A percentile compares a stretch with the other conserved stretches of the same genome.
phyloP scores from a whole-genome alignment of 192 early-diverging fungal species.

The Cetraspora pellucida region DNA sequence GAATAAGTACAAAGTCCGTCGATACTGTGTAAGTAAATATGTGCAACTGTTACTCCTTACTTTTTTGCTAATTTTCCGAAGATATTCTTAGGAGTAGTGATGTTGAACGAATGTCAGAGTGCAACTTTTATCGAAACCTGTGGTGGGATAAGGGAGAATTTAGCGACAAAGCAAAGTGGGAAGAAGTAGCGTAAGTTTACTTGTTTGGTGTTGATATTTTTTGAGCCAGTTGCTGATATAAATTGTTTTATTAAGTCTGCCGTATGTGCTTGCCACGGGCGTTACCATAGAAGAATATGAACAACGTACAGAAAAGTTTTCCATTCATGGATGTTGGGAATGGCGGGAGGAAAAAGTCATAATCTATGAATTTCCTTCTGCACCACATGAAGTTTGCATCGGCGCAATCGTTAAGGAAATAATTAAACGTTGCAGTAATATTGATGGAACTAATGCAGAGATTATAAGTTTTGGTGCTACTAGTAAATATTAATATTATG shows the following conservation, averaged over 20 bases:
- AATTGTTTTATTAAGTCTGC: constrained; percentile 28
- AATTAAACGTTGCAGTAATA: neutral
- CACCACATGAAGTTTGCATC: constrained; percentile 29
- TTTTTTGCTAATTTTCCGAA: constrained; percentile 5
- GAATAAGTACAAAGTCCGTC: constrained; percentile 9
- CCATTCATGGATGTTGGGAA: constrained; percentile 24
- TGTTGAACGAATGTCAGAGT: constrained; percentile 23
- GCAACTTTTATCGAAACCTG: constrained; percentile 28
- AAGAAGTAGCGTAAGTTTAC: constrained; percentile 29
- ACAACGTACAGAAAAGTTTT: constrained; percentile 25
- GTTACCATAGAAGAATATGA: constrained; percentile 27
- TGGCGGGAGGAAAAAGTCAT: constrained; percentile 12
- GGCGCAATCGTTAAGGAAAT: constrained; percentile 1
- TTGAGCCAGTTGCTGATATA: constrained; percentile 28
- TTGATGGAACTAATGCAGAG: constrained; percentile 8
- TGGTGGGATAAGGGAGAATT: constrained; percentile 33
- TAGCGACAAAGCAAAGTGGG: constrained; percentile 23
- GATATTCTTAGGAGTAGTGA: constrained; percentile 30
- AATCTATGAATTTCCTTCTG: constrained; percentile 28
- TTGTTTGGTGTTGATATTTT: constrained; percentile 31
- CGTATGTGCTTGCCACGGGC: constrained; percentile 25
- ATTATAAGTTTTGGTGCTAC: constrained; percentile 27
- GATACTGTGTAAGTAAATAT: neutral
- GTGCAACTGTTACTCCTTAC: constrained; percentile 20
- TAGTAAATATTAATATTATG: constrained; percentile 29